Conservation (phyloP, 495 filamentous ascomycete species). For the Pseudomonodictys pantanalensis region DNA sequence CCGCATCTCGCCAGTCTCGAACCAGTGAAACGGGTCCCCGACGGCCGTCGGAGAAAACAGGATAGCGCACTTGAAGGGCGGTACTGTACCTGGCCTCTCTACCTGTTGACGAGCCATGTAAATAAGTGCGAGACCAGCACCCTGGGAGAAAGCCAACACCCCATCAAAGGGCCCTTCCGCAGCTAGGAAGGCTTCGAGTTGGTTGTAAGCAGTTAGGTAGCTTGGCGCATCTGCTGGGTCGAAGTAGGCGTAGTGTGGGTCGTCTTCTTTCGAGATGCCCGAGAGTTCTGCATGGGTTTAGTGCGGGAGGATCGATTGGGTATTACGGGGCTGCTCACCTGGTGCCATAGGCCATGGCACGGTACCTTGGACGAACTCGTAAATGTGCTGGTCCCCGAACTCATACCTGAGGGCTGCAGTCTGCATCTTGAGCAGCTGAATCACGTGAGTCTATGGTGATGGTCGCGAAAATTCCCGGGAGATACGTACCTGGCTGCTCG, state of each 20-base stretch:
- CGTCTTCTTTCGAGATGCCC: neutral
- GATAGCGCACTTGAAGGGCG: neutral
- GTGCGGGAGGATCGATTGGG: neutral
- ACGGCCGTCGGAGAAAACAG: neutral
- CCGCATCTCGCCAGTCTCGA: neutral
- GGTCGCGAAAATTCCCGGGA: neutral
- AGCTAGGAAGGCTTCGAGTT: constrained; percentile 27
- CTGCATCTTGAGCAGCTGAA: neutral
- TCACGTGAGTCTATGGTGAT: no score
- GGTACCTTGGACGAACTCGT: neutral
- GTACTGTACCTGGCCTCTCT: neutral
- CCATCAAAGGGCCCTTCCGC: constrained; percentile 42
- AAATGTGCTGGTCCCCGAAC: neutral
- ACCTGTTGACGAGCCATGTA: constrained; percentile 19
- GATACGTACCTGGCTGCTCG: neutral
- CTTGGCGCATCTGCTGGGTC: neutral
- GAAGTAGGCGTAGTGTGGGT: neutral
- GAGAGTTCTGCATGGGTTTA: neutral
- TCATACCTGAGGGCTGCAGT: neutral
- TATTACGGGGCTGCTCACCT: neutral
- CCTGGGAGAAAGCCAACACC: constrained; percentile 40
- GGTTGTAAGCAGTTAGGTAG: constrained; percentile 19
- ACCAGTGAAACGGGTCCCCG: neutral
- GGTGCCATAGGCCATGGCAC: neutral
- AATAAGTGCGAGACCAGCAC: constrained; percentile 28